Conservation (phyloP, 768 basidiomycete genomes). For the Trametes cubensis region DNA sequence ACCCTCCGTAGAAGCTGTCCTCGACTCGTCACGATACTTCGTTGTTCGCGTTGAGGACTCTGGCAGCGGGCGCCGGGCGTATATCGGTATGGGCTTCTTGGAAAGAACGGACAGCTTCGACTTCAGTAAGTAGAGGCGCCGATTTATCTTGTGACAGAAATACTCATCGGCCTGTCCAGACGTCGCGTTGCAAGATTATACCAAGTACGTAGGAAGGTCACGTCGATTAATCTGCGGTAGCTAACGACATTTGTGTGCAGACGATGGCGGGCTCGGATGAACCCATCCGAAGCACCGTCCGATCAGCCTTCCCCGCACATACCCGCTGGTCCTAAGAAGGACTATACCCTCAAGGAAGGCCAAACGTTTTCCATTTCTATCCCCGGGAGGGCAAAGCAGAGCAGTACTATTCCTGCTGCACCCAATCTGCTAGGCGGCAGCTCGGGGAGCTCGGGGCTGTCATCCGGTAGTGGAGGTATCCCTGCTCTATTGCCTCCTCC, state of each 20-base stretch:
- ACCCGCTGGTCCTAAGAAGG: conserved; percentile 83
- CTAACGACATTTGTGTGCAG: conserved; percentile 37
- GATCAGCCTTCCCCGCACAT: conserved; percentile 64
- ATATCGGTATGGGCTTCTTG: conserved; percentile 91
- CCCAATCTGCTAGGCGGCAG: conserved; percentile 37
- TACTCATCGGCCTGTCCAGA: conserved; percentile 46
- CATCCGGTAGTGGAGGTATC: conserved; percentile 38
- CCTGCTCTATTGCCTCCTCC: conserved; percentile 86
- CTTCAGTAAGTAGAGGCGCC: conserved; percentile 64
- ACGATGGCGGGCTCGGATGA: conserved; percentile 64
- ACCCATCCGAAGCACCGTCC: conserved; percentile 48
- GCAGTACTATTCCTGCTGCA: conserved; percentile 38
- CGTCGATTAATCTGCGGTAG: not conserved
- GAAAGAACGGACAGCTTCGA: conserved; percentile 90
- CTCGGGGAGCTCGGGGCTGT: conserved; percentile 14
- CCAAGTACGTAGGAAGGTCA: conserved; percentile 53
- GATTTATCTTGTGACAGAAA: not conserved
- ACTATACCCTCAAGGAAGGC: conserved; percentile 92
- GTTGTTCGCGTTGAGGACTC: conserved; percentile 86
- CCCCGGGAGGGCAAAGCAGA: conserved; percentile 67
- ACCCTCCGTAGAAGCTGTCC: conserved; percentile 90
- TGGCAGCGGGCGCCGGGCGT: conserved; percentile 74
- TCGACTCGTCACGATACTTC: conserved; percentile 95
- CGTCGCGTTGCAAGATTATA: conserved; percentile 84
- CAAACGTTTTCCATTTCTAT: conserved; percentile 93